phyloP scores from a whole-genome alignment of 129 eudicot species.

The Solidago caesia region DNA sequence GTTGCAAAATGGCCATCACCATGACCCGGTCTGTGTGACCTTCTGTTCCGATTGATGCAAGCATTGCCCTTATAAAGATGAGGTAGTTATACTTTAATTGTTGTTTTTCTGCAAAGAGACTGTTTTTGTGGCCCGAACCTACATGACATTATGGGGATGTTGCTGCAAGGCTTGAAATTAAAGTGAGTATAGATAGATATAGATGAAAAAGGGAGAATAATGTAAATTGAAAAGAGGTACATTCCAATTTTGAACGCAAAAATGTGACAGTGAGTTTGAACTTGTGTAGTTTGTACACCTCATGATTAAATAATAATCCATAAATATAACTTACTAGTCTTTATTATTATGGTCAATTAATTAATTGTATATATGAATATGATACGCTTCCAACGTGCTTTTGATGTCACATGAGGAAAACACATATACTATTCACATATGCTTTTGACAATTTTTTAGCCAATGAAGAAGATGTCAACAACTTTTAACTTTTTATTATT shows the following conservation, averaged over 20 bases:
- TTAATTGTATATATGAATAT: background rate
- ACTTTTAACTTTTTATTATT: no score
- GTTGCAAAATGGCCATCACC: background rate
- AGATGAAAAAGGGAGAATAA: conserved; percentile 21
- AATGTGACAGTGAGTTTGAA: conserved; percentile 13
- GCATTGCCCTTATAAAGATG: conserved; percentile 6
- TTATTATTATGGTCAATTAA: background rate
- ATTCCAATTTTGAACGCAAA: conserved; percentile 35
- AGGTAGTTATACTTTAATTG: conserved; percentile 6
- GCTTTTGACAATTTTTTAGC: background rate
- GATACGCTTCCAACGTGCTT: background rate
- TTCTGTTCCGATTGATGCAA: conserved; percentile 1
- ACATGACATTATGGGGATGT: background rate
- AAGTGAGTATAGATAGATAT: conserved; percentile 12
- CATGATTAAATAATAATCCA: background rate
- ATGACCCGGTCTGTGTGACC: background rate
- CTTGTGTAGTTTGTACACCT: conserved; percentile 12
- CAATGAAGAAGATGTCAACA: no score
- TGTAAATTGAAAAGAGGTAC: conserved; percentile 13
- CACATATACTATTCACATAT: no score
- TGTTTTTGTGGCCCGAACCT: background rate
- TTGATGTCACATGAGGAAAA: no score
- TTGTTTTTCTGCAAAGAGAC: conserved; percentile 11
- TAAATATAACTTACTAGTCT: background rate
- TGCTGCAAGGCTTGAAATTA: conserved; percentile 24